A percentile compares a stretch with the other conserved stretches of the same genome.
Conservation (phyloP, 1,139 yeast species). For the Yamadazyma atlantica region DNA sequence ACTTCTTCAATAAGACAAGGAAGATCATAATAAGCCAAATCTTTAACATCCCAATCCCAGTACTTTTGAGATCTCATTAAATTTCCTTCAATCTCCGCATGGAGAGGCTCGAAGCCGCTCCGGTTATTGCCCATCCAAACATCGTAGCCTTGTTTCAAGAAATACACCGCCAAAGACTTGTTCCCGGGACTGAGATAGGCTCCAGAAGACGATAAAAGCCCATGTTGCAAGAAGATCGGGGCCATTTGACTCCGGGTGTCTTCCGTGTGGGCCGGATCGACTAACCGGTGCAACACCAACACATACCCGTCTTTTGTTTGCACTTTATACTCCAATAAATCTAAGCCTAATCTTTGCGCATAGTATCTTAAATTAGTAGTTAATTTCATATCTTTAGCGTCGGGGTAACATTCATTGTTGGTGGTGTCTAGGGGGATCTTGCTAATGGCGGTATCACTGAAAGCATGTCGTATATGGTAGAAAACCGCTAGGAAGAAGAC, state of each 20-base stretch:
- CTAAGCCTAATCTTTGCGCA: conserved; percentile 58
- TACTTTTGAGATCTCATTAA: conserved; percentile 48
- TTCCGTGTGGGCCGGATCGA: conserved; percentile 48
- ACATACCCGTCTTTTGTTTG: conserved; percentile 81
- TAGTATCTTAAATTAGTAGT: conserved; percentile 55
- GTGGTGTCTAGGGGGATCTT: conserved; percentile 17
- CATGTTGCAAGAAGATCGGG: conserved; percentile 81
- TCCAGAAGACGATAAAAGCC: conserved; percentile 83
- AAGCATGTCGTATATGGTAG: conserved; percentile 24
- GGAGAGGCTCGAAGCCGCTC: conserved; percentile 76
- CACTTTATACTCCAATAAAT: conserved; percentile 56
- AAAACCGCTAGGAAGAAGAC: conserved; percentile 27
- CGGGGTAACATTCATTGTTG: conserved; percentile 28
- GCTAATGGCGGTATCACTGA: conserved; percentile 19
- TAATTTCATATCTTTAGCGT: conserved; percentile 28
- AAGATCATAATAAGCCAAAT: conserved; percentile 76
- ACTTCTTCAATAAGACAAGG: conserved; percentile 71
- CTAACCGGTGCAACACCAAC: conserved; percentile 61
- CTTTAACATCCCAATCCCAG: conserved; percentile 88
- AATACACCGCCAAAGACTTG: conserved; percentile 68
- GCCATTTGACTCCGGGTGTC: conserved; percentile 28
- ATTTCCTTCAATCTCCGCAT: conserved; percentile 39
- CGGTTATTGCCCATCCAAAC: conserved; percentile 95
- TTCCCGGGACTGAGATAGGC: conserved; percentile 78
- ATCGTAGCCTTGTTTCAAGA: conserved; percentile 68